Evolutionary conservation across 176 grass and related monocot species (phyloP).

Genomic region (Aegilops tauschii): DNA sequence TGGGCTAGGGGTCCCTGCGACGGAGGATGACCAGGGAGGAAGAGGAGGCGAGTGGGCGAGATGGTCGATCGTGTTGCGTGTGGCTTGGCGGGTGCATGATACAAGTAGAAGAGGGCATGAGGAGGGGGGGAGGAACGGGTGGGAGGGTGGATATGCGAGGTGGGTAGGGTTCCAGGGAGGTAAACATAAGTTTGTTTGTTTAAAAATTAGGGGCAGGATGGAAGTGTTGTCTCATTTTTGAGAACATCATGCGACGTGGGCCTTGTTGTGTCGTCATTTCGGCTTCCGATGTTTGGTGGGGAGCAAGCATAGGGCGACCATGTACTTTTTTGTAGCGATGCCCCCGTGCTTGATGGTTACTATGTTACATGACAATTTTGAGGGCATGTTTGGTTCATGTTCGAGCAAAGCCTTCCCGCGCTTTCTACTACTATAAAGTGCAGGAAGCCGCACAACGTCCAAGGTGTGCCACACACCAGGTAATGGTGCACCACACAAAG

Average conservation of each 20-base stretch:
- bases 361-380: background rate
- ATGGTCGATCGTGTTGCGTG: conserved; percentile 14
- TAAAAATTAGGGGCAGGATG: conserved; percentile 40
- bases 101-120: background rate
- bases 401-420: background rate
- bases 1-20: too few species aligned
- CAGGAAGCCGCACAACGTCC: background rate
- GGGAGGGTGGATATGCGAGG: background rate
- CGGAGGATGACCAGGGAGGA: background rate
- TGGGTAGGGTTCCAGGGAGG: conserved; percentile 10
- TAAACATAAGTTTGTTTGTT: conserved; percentile 15
- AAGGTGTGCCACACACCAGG: too few species aligned
- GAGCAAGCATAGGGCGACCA: background rate
- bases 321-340: background rate
- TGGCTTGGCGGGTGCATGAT: conserved; percentile 52
- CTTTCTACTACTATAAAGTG: background rate
- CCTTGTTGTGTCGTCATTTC: background rate
- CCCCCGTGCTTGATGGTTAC: background rate
- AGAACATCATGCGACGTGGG: background rate
- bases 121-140: background rate
- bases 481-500: too few species aligned
- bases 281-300: background rate
- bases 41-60: background rate
- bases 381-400: background rate
- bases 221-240: background rate